A percentile compares a stretch with the other conserved stretches of the same genome.
phyloP scores from a whole-genome alignment of 352 stramenopile genomes.

The Globisporangium alternatum region DNA sequence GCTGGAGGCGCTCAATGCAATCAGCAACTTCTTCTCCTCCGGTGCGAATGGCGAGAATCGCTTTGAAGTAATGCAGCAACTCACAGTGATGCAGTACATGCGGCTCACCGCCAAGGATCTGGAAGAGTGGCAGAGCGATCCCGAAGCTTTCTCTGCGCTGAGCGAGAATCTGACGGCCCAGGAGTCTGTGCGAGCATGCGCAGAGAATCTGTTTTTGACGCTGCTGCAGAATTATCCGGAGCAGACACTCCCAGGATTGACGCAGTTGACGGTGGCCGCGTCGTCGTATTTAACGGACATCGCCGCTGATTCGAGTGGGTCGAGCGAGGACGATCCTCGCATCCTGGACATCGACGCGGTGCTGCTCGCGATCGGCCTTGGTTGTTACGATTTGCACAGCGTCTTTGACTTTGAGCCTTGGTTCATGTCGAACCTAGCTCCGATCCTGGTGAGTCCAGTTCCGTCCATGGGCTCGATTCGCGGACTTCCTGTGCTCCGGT shows the following conservation, averaged over 20 bases:
- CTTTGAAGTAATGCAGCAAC: slow-evolving; percentile 56
- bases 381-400: slow-evolving; percentile 86
- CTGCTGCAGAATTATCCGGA: slow-evolving; percentile 72
- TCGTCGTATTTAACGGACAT: slow-evolving; percentile 52
- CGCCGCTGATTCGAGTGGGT: slow-evolving; percentile 4
- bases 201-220: slow-evolving; percentile 83
- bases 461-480: slow-evolving; percentile 32
- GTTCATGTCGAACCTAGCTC: slow-evolving; percentile 74
- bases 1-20: slow-evolving; percentile 53
- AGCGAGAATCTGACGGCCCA: slow-evolving; percentile 75
- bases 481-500: slow-evolving; percentile 63
- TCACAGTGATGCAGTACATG: slow-evolving; percentile 82
- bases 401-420: slow-evolving; percentile 87
- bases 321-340: slow-evolving; percentile 23
- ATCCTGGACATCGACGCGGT: slow-evolving; percentile 74
- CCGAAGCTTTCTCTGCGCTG: slow-evolving; percentile 61
- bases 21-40: slow-evolving; percentile 53
- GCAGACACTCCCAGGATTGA: slow-evolving; percentile 67
- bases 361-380: slow-evolving; percentile 74
- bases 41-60: slow-evolving; percentile 22
- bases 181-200: slow-evolving; percentile 75
- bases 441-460: slow-evolving; percentile 45
- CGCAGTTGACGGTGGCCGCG: slow-evolving; percentile 54
- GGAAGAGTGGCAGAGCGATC: slow-evolving; percentile 66
- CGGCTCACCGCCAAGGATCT: slow-evolving; percentile 50